Base-by-base conservation (phyloP, 1,139 yeast species). In the Zygotorulaspora mrakii region DNA sequence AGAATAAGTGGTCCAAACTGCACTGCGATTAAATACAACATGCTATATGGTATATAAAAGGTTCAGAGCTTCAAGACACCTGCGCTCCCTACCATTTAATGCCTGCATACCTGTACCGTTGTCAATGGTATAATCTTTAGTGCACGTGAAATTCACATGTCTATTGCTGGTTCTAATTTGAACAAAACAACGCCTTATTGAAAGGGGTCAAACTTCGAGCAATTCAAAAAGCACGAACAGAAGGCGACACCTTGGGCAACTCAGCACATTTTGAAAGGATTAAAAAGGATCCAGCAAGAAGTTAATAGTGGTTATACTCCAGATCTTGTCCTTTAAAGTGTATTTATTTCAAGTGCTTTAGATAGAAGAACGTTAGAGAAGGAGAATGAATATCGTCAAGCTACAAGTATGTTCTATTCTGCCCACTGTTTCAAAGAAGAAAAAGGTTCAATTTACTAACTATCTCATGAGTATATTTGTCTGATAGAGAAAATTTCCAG, bases 401-500 rank as follows among this genome's bases (percentile, higher is more conserved):
- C 58, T 76, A 43, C 79, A 72, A 56, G 73, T 69, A 57, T 24
- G 13, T 10, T 24, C 13, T 10, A 24, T 6, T 14, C 5, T 28
- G 5, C 16, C 7, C n/a, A n/a, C n/a, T n/a, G n/a, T n/a, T n/a
- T n/a, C n/a, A n/a, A n/a, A n/a, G n/a, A n/a, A n/a, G n/a, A 17
- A 5, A 17, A 5, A 16, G 3, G n/a, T 14, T n/a, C 21, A 28
- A 28, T 31, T 17, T 27, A 31, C 27, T 43, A 36, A 38, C 36
- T 38, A 51, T n/a, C n/a, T n/a, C n/a, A n/a, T n/a, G n/a, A n/a
- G n/a, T n/a, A n/a, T n/a, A n/a, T n/a, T n/a, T n/a, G n/a, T 9
- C 22, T 20, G 9, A 31, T 47, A 84, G 77, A 83, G 80, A 67
- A 89, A 87, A 70, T 89, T 78, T 66, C 97, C 97, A 4, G 71